Evolutionary conservation across 2,329 filamentous ascomycete genomes (phyloP), one percentile per base, ranked within the genome.

Genomic region (Trichoderma atroviride): DNA sequence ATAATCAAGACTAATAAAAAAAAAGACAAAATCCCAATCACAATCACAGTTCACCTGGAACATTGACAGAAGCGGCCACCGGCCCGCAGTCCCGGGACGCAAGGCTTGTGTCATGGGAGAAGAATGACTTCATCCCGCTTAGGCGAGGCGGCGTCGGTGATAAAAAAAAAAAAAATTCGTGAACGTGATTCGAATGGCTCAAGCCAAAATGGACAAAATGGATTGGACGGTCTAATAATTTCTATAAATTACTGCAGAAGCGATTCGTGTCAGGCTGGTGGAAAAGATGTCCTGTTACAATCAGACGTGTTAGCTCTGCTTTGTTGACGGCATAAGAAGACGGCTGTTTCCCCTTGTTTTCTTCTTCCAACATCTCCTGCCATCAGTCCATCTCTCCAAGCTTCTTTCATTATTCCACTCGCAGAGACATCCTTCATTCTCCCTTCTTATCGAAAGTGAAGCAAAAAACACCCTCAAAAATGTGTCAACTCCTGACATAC

Each of bases 401-500:
- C 33, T 33, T 13, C 31, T 58, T 24, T 31, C 55, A 14, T 24
- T 2, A 5, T 6, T 37, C 5, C 11, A n/a, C 6, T 7, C 9
- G 19, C 3, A 37, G n/a, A 58, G 16, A 10, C 55, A 35, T 37
- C n/a, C 9, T n/a, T 9, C 27, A 11, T n/a, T 5, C 27, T n/a
- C 31, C 16, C 19, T 11, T 22, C 19, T n/a, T 31, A 35, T 24
- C 55, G 24, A 10, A 24, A 4, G 4, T 22, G 5, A 35, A 5
- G 22, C 31, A 6, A 22, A 6, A 22, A 22, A 5, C 31, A 9
- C 13, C 5, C n/a, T 33, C 4, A 16, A 31, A 68, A 68, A 86
- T 86, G 84, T 86, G 84, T 73, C 83, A 83, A 73, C 82, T 84
- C 70, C 80, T 82, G 64, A 82, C 79, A 58, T 86, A 86, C 75